Percentiles rank a stretch among this genome's conserved stretches.
phyloP scores from a whole-genome alignment of 306 rosid genomes.

The Quercus rubra region DNA sequence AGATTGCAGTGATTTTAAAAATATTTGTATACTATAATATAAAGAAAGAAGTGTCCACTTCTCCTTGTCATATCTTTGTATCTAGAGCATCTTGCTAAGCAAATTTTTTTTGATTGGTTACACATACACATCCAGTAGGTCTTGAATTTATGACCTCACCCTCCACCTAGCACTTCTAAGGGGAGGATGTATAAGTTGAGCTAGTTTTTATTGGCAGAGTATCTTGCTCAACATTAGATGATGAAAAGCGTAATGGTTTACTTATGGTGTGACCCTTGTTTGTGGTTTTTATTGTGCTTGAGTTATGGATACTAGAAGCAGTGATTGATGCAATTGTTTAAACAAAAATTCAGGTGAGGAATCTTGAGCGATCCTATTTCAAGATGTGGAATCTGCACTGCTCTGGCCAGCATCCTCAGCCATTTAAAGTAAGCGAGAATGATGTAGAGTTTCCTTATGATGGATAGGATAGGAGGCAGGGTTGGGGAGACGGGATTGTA shows the following conservation, averaged over 20 bases:
- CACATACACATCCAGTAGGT: too few species aligned
- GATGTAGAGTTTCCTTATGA: slow-evolving; percentile 49
- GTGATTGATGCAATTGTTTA: neutral
- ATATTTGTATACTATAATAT: neutral
- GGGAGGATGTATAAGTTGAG: too few species aligned
- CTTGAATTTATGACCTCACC: too few species aligned
- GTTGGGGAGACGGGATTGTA: slow-evolving; percentile 48
- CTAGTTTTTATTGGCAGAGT: too few species aligned
- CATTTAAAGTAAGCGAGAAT: slow-evolving; percentile 50
- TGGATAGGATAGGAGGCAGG: slow-evolving; percentile 43
- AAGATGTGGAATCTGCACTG: slow-evolving; percentile 59
- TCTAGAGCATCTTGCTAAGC: neutral
- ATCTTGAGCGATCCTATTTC: slow-evolving; percentile 52
- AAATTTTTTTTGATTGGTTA: too few species aligned
- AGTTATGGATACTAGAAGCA: neutral
- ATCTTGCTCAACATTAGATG: neutral
- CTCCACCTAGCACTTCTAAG: too few species aligned
- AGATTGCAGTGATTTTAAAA: too few species aligned
- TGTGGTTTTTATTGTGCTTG: neutral
- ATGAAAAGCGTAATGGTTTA: neutral
- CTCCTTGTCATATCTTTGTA: neutral
- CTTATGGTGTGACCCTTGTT: too few species aligned
- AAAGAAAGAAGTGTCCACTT: neutral
- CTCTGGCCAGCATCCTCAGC: slow-evolving; percentile 53
- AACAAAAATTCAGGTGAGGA: slow-evolving; percentile 39